phyloP scores from a whole-genome alignment of 78 protist species.

The Cyanophora paradoxa region DNA sequence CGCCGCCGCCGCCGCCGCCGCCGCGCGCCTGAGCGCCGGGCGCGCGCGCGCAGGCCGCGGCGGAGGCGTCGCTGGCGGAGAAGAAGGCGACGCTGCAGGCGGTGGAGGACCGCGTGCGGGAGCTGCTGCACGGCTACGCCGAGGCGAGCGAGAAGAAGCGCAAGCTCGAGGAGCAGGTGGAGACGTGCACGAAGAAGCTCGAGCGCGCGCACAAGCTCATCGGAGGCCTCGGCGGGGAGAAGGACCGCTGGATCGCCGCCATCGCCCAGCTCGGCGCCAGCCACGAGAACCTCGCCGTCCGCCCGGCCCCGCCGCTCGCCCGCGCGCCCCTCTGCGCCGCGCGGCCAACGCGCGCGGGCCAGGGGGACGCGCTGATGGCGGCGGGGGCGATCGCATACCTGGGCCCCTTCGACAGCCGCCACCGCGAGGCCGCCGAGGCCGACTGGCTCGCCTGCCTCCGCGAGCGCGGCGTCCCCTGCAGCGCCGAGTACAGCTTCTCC shows the following conservation, averaged over 20 bases:
- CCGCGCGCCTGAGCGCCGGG: constrained; percentile 60
- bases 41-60: not conserved
- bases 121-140: constrained; percentile 33
- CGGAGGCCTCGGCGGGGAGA: constrained; percentile 51
- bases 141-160: constrained; percentile 35
- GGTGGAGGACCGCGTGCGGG: constrained; percentile 38
- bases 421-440: constrained; percentile 4
- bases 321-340: not conserved
- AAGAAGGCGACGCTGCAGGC: constrained; percentile 30
- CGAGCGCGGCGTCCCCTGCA: constrained; percentile 16
- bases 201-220: constrained; percentile 51
- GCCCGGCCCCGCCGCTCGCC: constrained; percentile 24
- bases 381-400: constrained; percentile 28
- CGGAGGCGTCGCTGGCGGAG: not conserved
- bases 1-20: constrained; percentile 35
- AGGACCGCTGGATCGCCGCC: constrained; percentile 2
- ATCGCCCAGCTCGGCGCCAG: constrained; percentile 1
- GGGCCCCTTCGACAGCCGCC: constrained; percentile 5
- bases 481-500: constrained; percentile 1
- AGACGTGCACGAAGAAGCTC: constrained; percentile 21
- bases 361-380: constrained; percentile 32
- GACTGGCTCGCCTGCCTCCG: constrained; percentile 40
- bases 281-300: constrained; percentile 41
- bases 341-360: not conserved
- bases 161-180: constrained; percentile 32